Evolutionary conservation across 2,329 filamentous ascomycete species (phyloP).

Genomic region (Colletotrichum sp.): DNA sequence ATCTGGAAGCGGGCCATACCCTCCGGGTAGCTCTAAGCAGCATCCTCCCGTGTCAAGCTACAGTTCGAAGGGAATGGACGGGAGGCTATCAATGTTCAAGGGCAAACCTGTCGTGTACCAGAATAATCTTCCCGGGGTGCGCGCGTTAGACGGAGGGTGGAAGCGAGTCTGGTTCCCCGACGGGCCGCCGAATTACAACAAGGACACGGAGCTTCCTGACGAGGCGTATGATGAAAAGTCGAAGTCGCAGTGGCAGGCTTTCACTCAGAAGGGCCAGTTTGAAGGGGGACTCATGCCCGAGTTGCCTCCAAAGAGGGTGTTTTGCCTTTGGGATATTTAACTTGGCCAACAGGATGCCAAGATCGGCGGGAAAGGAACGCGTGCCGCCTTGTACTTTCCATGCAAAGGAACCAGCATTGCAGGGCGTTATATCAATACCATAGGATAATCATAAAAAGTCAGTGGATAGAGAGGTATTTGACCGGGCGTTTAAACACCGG

Average conservation of each 20-base stretch:
- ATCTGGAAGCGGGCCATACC: slow-evolving; percentile 43
- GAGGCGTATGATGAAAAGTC: slow-evolving; percentile 65
- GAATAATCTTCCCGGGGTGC: slow-evolving; percentile 50
- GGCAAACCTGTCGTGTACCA: slow-evolving; percentile 67
- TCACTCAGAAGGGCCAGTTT: slow-evolving; percentile 72
- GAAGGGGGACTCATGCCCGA: slow-evolving; percentile 75
- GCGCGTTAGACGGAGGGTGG: slow-evolving; percentile 58
- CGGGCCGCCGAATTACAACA: slow-evolving; percentile 68
- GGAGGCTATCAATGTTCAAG: slow-evolving; percentile 64
- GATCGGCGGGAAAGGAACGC: neutral
- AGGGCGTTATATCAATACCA: slow-evolving; percentile 5
- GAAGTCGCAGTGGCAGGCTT: slow-evolving; percentile 67
- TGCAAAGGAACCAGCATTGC: slow-evolving; percentile 12
- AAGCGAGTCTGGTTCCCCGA: slow-evolving; percentile 76
- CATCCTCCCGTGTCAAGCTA: slow-evolving; percentile 52
- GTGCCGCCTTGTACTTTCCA: neutral
- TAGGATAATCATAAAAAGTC: neutral
- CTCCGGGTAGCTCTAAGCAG: slow-evolving; percentile 46
- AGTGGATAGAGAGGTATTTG: neutral
- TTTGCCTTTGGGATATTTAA: slow-evolving; percentile 76
- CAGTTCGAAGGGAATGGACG: slow-evolving; percentile 44
- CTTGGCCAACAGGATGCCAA: neutral
- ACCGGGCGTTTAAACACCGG: neutral
- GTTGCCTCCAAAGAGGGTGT: slow-evolving; percentile 79
- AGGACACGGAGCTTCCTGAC: slow-evolving; percentile 65